Percentiles rank a stretch among this genome's conserved stretches.
Conservation (phyloP, 1,284 basidiomycete species). For the Cryptococcus sp. region DNA sequence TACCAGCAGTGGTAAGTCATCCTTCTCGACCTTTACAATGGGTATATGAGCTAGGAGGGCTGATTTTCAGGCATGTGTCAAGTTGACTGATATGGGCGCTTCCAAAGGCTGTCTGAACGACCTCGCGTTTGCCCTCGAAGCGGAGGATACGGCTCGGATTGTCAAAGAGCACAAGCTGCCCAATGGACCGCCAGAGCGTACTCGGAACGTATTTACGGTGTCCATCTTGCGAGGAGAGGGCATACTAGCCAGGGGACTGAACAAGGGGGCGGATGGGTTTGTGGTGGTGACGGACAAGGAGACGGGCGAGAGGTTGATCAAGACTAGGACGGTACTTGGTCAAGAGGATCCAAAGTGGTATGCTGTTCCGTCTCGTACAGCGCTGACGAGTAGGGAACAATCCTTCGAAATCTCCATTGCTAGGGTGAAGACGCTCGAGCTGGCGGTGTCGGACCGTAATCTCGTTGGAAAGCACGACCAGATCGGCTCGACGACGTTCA, state of each 20-base stretch:
- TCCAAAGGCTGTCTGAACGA: constrained; percentile 38
- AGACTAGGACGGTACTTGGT: constrained; percentile 42
- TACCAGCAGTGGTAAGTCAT: constrained; percentile 32
- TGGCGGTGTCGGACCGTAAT: constrained; percentile 37
- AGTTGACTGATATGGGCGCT: constrained; percentile 43
- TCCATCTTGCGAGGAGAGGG: constrained; percentile 38
- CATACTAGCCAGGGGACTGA: constrained; percentile 26
- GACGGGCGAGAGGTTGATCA: constrained; percentile 36
- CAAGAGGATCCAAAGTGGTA: constrained; percentile 42
- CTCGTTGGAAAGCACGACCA: constrained; percentile 45
- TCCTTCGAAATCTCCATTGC: constrained; percentile 36
- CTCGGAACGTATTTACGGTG: constrained; percentile 33
- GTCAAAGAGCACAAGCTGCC: constrained; percentile 26
- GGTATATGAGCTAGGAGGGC: neutral
- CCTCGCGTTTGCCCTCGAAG: constrained; percentile 35
- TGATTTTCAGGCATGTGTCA: constrained; percentile 36
- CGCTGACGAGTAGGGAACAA: constrained; percentile 35
- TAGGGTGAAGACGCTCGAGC: constrained; percentile 30
- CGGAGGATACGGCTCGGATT: constrained; percentile 39
- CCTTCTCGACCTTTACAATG: neutral
- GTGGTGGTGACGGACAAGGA: constrained; percentile 31
- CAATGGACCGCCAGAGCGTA: neutral
- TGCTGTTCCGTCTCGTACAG: constrained; percentile 7
- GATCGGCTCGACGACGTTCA: constrained; percentile 35
- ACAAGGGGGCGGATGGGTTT: constrained; percentile 41